Base-by-base conservation (phyloP, 2,329 filamentous ascomycete species). In the Botrytis squamosa region DNA sequence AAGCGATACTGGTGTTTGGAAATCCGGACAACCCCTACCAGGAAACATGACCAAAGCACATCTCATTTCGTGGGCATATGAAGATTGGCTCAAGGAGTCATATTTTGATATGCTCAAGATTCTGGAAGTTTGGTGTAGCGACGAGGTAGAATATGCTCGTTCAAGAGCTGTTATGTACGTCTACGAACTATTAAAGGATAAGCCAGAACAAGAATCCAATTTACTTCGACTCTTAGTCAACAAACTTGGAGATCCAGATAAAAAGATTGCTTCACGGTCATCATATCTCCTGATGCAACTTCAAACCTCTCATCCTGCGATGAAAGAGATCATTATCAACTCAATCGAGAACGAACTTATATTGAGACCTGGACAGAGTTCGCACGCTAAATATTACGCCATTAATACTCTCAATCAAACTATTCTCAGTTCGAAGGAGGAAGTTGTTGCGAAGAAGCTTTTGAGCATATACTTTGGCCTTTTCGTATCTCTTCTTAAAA, bases 381-480 rank as follows among this genome's bases (percentile, higher is more conserved):
- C 92, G 52, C 93, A 97, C 78, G 93, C 95, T 59, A 97, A 93
- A 81, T 99, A 99, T 84, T 98, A 97, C 82, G 95, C 94, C 49
- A 91, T 97, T 82, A 98, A 98, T 81, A 98, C 96, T 0, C 86
- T 99, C 68, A 99, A 99, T 82, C 97, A 99, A 84, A 98, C 95
- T 0, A 95, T 98, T 68, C 84, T 99, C 68, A 97, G 93, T 82
- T 88, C 85, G 72, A 96, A 92, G 79, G 95, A 98, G 80, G 91
- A 94, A 57, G 87, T 89, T 29, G 88, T 97, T 29, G 95, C 95
- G 12, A 91, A 92, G 80, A 89, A 92, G 71, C 86, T 99, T 22
- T 86, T 99, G 57, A 90, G 93, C 71, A 95, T 98, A 63, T 99
- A 98, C 84, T 99, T 99, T 81, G 90, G 91, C 49, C 85, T 97